Evolutionary conservation across 345 rosid species (phyloP).

Genomic region (Populus tremula): DNA sequence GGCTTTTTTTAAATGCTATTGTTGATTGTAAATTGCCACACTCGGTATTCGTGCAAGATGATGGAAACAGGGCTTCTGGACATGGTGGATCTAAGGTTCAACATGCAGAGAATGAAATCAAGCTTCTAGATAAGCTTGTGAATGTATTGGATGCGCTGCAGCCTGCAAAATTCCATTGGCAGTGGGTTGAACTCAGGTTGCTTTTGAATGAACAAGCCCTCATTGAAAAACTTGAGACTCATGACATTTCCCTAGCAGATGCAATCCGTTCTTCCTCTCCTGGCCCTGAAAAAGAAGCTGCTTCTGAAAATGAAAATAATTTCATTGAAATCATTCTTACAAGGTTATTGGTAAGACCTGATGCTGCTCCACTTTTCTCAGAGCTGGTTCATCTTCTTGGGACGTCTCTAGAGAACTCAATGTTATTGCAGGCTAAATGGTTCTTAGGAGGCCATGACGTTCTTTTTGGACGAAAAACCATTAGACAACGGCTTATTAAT

Average conservation of each 20-base stretch:
- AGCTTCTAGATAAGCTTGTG: slow-evolving; percentile 81
- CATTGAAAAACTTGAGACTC: slow-evolving; percentile 74
- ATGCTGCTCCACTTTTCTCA: slow-evolving; percentile 89
- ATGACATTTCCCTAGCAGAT: slow-evolving; percentile 64
- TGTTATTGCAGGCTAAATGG: slow-evolving; percentile 93
- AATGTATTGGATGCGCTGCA: slow-evolving; percentile 73
- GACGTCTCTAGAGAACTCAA: slow-evolving; percentile 90
- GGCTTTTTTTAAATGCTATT: slow-evolving; percentile 79
- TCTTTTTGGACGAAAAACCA: slow-evolving; percentile 84
- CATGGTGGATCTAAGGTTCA: slow-evolving; percentile 50
- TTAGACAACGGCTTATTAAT: slow-evolving; percentile 73
- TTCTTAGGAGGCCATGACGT: slow-evolving; percentile 84
- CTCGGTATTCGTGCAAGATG: slow-evolving; percentile 48
- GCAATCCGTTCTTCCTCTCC: slow-evolving; percentile 75
- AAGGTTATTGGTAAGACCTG: slow-evolving; percentile 93
- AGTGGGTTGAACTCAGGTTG: slow-evolving; percentile 96
- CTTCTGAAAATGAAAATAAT: slow-evolving; percentile 86
- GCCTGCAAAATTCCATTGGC: slow-evolving; percentile 99
- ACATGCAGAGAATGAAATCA: slow-evolving; percentile 53
- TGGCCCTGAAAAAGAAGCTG: slow-evolving; percentile 62
- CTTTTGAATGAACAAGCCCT: slow-evolving; percentile 95
- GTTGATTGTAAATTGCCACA: slow-evolving; percentile 75
- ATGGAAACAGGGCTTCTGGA: slow-evolving; percentile 44
- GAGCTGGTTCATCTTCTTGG: slow-evolving; percentile 96
- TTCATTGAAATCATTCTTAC: slow-evolving; percentile 85